These are phyloP conservation scores for Myxozyma neglecta DNA, from an alignment of 805 yeast species.

Conservation along the genomic window DNA sequence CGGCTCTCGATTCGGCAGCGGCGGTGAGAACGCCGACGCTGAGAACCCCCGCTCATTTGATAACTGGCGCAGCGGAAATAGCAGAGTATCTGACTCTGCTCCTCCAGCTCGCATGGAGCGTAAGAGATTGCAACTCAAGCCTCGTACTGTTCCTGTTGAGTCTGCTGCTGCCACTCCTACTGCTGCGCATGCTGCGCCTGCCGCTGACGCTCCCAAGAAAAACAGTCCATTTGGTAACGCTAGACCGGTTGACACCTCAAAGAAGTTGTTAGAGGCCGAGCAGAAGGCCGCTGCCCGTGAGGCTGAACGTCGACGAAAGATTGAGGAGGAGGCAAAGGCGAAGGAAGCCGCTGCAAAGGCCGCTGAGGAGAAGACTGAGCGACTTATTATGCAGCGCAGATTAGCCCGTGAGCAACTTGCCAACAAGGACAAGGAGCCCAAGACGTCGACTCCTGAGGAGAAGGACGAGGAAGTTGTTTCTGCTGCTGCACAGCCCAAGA, in stretches of 20 bases:
- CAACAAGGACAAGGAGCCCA: background rate
- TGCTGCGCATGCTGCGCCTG: conserved; percentile 35
- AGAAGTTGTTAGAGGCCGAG: conserved; percentile 65
- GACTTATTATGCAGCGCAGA: conserved; percentile 2
- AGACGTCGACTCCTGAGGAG: conserved; percentile 5
- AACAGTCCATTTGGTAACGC: conserved; percentile 81
- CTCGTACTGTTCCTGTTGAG: conserved; percentile 34
- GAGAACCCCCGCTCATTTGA: conserved; percentile 29
- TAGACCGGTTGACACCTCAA: conserved; percentile 75
- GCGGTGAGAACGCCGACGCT: conserved; percentile 11
- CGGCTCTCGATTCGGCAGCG: conserved; percentile 1
- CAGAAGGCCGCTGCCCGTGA: conserved; percentile 33
- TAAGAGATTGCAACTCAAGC: conserved; percentile 45
- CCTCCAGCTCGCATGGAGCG: conserved; percentile 43
- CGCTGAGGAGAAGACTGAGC: conserved; percentile 1
- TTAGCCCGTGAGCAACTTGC: background rate
- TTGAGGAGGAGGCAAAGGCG: conserved; percentile 3
- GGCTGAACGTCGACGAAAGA: conserved; percentile 8
- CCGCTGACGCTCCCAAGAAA: conserved; percentile 41
- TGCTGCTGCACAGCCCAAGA: conserved; percentile 4
- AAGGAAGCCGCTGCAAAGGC: conserved; percentile 16
- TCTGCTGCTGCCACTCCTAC: conserved; percentile 34
- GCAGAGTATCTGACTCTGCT: conserved; percentile 37
- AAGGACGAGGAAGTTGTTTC: conserved; percentile 24
- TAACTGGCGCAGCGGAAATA: conserved; percentile 39